Conservation (phyloP, 106 monocot species). For the Dioscorea zingiberensis region DNA sequence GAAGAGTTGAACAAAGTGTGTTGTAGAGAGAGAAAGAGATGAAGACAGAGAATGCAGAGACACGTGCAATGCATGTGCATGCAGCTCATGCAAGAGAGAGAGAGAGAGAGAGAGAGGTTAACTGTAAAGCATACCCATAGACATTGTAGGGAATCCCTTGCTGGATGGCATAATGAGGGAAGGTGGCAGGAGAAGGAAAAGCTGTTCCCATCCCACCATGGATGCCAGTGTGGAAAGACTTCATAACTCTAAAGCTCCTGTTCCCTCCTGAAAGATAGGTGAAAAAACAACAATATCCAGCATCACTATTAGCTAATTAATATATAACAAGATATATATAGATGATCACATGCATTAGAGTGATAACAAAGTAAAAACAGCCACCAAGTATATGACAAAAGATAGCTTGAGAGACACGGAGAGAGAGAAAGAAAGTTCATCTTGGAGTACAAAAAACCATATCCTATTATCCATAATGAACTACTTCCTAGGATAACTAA, state of each 20-base stretch:
- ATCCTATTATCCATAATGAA: no score
- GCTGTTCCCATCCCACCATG: slow-evolving; percentile 35
- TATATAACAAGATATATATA: no score
- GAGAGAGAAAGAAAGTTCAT: no score
- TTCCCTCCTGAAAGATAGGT: no score
- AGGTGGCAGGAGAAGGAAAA: slow-evolving; percentile 57
- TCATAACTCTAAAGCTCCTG: slow-evolving; percentile 74
- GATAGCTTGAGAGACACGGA: no score
- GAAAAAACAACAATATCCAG: no score
- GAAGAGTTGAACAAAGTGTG: background rate
- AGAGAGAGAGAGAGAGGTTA: background rate
- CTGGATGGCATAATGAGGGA: slow-evolving; percentile 92
- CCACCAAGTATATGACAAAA: no score
- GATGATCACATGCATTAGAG: no score
- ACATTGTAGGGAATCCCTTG: slow-evolving; percentile 87
- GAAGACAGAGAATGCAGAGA: background rate
- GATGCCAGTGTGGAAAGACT: slow-evolving; percentile 34
- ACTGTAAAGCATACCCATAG: slow-evolving; percentile 63
- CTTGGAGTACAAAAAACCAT: no score
- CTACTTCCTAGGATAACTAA: slow-evolving; percentile 23
- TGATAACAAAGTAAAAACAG: no score
- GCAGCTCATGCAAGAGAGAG: slow-evolving; percentile 1
- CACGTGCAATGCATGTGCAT: slow-evolving; percentile 6
- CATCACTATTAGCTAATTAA: no score
- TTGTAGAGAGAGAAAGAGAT: background rate